These are phyloP conservation scores for Sporisorium iseilematis-ciliati DNA, from an alignment of 1,284 basidiomycete genomes.

Conservation along the genomic window DNA sequence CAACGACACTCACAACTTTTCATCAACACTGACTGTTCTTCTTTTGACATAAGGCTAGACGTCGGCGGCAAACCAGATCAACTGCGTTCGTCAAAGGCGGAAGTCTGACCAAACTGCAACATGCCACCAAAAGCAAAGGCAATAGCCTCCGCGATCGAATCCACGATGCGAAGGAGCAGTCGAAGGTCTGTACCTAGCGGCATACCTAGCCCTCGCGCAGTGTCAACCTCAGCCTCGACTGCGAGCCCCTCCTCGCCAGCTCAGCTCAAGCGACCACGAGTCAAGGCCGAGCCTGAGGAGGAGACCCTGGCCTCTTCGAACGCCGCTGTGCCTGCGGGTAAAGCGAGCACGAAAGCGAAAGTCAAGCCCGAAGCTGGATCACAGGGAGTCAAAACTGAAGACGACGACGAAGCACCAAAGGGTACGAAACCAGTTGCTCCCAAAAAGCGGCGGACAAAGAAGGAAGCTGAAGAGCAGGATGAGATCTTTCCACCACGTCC, in stretches of 20 bases:
- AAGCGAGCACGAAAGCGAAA: neutral
- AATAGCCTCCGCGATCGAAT: slow-evolving; percentile 17
- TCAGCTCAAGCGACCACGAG: slow-evolving; percentile 9
- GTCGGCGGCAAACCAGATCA: no score
- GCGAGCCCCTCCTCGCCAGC: neutral
- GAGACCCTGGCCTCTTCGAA: neutral
- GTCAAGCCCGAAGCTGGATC: slow-evolving; percentile 8
- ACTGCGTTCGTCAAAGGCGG: neutral
- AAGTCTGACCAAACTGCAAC: neutral
- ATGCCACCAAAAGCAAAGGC: slow-evolving; percentile 29
- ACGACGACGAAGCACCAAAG: neutral
- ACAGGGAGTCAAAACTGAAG: slow-evolving; percentile 1
- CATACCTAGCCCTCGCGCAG: slow-evolving; percentile 1
- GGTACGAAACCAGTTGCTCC: slow-evolving; percentile 7
- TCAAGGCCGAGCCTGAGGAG: slow-evolving; percentile 11
- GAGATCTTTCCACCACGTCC: slow-evolving; percentile 31
- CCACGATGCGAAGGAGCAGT: slow-evolving; percentile 28
- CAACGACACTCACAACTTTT: no score
- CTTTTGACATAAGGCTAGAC: no score
- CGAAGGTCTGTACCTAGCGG: slow-evolving; percentile 12
- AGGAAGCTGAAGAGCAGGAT: slow-evolving; percentile 16
- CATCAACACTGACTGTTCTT: no score
- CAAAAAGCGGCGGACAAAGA: slow-evolving; percentile 27
- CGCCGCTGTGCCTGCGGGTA: neutral
- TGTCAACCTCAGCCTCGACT: neutral